These are phyloP conservation scores for Starmerella bombi DNA, from an alignment of 805 yeast species.

Conservation along the genomic window DNA sequence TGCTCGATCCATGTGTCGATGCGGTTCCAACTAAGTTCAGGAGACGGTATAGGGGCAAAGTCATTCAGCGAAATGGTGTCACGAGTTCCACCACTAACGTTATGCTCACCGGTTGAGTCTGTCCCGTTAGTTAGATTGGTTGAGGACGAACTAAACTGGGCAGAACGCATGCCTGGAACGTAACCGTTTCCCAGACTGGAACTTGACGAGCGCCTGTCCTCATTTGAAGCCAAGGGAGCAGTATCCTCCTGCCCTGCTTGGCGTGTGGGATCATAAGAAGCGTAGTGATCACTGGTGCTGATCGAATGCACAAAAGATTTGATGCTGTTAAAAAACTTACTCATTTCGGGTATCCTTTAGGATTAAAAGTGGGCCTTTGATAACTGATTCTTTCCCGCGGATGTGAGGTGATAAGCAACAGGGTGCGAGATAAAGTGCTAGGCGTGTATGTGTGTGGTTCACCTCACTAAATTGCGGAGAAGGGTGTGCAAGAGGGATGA, in stretches of 20 bases:
- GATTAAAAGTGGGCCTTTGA: too few species aligned
- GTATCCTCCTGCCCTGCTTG: conserved; percentile 17
- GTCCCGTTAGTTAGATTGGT: conserved; percentile 10
- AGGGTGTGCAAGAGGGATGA: too few species aligned
- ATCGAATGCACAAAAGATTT: conserved; percentile 28
- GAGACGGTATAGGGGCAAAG: conserved; percentile 55
- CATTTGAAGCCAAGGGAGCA: conserved; percentile 16
- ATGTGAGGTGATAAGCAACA: too few species aligned
- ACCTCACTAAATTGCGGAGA: too few species aligned
- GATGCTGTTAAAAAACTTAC: conserved; percentile 23
- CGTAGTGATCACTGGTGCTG: conserved; percentile 31
- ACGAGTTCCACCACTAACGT: conserved; percentile 3
- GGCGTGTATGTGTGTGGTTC: too few species aligned
- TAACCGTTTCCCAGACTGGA: conserved; percentile 19
- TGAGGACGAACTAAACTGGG: conserved; percentile 23
- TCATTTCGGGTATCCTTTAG: too few species aligned
- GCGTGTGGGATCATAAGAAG: conserved; percentile 26
- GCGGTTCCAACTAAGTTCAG: conserved; percentile 74
- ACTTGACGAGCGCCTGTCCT: conserved; percentile 11
- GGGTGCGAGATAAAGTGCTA: too few species aligned
- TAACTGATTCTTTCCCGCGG: too few species aligned
- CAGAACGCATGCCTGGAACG: conserved; percentile 28
- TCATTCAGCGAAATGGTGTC: conserved; percentile 33
- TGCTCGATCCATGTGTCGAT: conserved; percentile 71
- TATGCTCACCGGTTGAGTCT: conserved; percentile 19